Evolutionary conservation across 169 alveolate species (phyloP), one percentile per base, ranked within the genome.

Genomic region (Eimeria praecox): DNA sequence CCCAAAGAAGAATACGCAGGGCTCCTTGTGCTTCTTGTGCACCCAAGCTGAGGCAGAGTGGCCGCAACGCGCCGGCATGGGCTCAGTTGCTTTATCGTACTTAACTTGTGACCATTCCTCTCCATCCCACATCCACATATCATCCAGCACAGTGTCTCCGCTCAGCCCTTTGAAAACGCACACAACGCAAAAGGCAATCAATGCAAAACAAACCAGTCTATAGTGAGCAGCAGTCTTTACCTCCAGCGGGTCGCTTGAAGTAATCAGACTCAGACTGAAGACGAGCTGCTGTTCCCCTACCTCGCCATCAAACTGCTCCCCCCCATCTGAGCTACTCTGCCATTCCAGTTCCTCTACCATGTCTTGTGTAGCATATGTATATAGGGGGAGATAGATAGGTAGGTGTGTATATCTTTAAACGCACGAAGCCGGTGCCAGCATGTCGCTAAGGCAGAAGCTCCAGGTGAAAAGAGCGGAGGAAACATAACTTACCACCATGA

Each of bases 91-190:
- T 38, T 35, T 90, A 64, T 73, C 95, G 56, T 90, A 90, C 78
- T 30, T 62, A 64, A 90, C 90, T 71, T 90, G 46, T 14, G 80
- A 30, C 95, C 95, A 90, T 24, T 90, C 95, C 46, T 80, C 62
- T 9, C 95, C 95, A 40, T 73, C 95, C 73, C 85, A 90, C 64
- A 71, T 35, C 95, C 95, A 90, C 95, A 90, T 90, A n/a, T 90
- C 95, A 40, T 52, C 90, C 56, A 90, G 56, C 44, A 90, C 95
- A 10, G 56, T 33, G 62, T 90, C 95, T 56, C 90, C 90, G n/a
- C 46, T 40, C 46, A n/a, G 30, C 33, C 94, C 94, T 89, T 49
- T n/a, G 44, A 30, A 18, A 33, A 40, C 83, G 66, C 59, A 42
- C 75, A 59, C 80, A 18, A 24, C n/a, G 93, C 46, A 44, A 20